Base-by-base conservation (phyloP, 2,329 filamentous ascomycete species). In the Aureobasidium musti region DNA sequence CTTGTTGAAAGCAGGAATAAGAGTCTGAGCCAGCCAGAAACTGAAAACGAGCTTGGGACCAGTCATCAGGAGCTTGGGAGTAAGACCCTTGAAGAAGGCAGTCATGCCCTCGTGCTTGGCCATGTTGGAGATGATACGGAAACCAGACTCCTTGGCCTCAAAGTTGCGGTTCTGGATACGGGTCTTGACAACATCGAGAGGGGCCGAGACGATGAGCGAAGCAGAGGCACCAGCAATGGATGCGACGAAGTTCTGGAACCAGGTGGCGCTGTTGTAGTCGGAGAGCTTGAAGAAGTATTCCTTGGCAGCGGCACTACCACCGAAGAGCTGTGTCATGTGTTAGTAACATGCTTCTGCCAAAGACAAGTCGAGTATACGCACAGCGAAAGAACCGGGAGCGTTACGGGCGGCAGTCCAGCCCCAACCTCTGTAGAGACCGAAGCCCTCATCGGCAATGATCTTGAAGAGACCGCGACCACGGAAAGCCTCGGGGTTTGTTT, bases 161-260 rank as follows among this genome's bases (percentile, higher is more conserved):
- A 99, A 99, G 84, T 99, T 98, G 76, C 91, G 88, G 86, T 98
- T 98, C 82, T 98, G 94, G 74, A 98, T 97, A 75, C 94, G 88
- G 68, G 94, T 97, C 86, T 98, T 98, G 86, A 98, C 95, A 73
- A 98, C 94, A 77, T 98, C 94, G 68, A 98, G 86, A 33, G 94
- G 94, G 28, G 93, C 93, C n/a, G 93, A 97, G 59, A 99, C 94
- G 57, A 99, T 80, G 54, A 99, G 86, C n/a, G 93, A 97, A 14
- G 95, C 92, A 65, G 91, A 95, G 63, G 95, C 95, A 82, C 95
- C 95, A 69, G 90, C 92, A 73, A 99, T 93, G 8, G 95, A 98
- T 50, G 95, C 95, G 70, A 99, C 84, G 73, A 99, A 99, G 86
- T 99, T 99, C 82, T 99, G 92, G 76, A 87, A 84, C 95, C 95